phyloP scores from a whole-genome alignment of 176 grass and related monocot species.

The Hyparrhenia diplandra region DNA sequence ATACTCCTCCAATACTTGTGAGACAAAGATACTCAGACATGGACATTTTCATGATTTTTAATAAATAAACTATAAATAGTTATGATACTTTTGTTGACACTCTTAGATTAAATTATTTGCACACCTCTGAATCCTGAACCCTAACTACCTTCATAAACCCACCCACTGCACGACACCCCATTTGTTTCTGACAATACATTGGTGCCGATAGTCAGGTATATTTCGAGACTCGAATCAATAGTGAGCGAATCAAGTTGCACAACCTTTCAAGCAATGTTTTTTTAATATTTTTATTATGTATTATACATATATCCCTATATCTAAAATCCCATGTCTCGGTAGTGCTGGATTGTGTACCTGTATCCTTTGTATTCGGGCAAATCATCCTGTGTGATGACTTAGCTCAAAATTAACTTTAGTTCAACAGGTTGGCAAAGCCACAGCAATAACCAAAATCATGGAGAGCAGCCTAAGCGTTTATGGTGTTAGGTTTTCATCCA shows the following conservation, averaged over 20 bases:
- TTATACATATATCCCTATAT: not conserved
- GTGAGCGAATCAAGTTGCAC: not conserved
- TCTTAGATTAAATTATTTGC: not conserved
- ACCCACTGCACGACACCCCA: not conserved
- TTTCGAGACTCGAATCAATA: not conserved
- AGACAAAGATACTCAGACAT: not conserved
- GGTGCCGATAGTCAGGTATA: not conserved
- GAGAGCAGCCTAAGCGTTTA: not conserved
- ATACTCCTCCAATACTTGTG: not conserved
- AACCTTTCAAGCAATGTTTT: not conserved
- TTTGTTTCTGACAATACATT: not conserved
- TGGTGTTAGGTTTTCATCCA: not conserved
- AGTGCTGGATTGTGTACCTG: not conserved
- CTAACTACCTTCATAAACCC: not conserved
- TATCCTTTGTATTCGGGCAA: not conserved
- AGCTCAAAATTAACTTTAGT: not conserved
- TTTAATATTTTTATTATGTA: not conserved
- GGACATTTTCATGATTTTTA: not conserved
- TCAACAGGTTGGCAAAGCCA: not conserved
- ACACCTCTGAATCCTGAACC: not conserved
- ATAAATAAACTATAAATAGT: not conserved
- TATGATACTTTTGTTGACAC: too few species aligned
- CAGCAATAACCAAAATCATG: not conserved
- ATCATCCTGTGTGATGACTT: not conserved
- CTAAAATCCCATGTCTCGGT: not conserved